Conservation (phyloP, 2,329 filamentous ascomycete genomes). For the Colletotrichum gloeosporioides region DNA sequence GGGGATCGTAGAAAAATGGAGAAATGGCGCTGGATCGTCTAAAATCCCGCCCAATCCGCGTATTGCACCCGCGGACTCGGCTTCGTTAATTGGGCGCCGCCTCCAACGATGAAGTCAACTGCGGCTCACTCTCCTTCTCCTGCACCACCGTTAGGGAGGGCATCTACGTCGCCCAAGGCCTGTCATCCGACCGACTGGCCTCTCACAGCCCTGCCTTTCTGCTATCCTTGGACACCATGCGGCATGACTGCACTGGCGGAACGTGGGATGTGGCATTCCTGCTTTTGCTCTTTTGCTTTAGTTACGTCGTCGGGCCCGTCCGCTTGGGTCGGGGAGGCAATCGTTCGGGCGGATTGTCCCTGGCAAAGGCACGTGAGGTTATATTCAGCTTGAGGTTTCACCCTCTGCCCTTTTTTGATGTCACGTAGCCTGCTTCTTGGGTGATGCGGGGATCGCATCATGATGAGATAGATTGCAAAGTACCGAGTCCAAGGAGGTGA, state of each 20-base stretch:
- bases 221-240: background rate
- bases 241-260: background rate
- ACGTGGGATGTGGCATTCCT: background rate
- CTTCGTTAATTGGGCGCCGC: constrained; percentile 2
- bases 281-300: background rate
- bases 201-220: background rate
- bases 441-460: background rate
- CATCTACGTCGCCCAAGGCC: constrained; percentile 13
- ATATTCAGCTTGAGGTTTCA: background rate
- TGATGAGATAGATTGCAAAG: background rate
- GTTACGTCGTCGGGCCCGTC: background rate
- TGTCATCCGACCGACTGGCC: background rate
- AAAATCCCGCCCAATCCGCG: constrained; percentile 4
- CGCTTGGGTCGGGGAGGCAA: background rate
- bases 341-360: background rate
- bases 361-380: background rate
- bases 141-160: background rate
- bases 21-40: constrained; percentile 13
- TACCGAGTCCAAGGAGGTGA: background rate
- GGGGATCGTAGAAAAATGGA: background rate
- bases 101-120: constrained; percentile 9
- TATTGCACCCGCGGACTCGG: constrained; percentile 2
- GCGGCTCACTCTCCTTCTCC: background rate
- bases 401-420: background rate
- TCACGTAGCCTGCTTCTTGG: background rate